A percentile compares a stretch with the other conserved stretches of the same genome.
phyloP scores from a whole-genome alignment of 169 alveolate genomes.

The Neospora caninum region DNA sequence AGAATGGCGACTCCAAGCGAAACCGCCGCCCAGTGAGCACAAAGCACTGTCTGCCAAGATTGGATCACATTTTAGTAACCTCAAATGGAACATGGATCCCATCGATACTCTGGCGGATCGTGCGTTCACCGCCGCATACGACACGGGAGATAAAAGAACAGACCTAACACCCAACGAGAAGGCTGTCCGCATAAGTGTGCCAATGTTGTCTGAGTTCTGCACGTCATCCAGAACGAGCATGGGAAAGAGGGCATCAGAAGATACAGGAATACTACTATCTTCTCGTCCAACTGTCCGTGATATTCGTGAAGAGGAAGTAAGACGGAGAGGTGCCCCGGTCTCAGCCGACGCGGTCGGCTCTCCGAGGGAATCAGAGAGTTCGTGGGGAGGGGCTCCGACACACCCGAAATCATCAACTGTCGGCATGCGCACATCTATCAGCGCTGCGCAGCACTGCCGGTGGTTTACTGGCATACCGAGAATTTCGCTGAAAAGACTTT shows the following conservation, averaged over 20 bases:
- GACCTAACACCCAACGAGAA: constrained; percentile 19
- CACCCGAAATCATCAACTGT: background rate
- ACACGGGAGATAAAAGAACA: background rate
- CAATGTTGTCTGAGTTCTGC: constrained; percentile 27
- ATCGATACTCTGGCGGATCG: constrained; percentile 22
- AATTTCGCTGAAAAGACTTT: constrained; percentile 3
- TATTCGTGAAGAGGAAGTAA: no score
- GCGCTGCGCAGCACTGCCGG: background rate
- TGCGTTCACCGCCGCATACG: constrained; percentile 16
- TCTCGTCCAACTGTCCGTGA: background rate
- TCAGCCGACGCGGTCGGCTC: no score
- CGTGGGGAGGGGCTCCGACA: background rate
- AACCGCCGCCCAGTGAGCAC: background rate
- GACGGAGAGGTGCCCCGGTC: no score
- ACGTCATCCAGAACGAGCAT: background rate
- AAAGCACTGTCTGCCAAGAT: background rate
- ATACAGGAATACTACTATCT: background rate
- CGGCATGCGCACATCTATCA: constrained; percentile 30
- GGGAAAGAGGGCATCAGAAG: background rate
- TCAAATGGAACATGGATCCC: constrained; percentile 44
- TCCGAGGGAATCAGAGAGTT: background rate
- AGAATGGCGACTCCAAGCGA: background rate
- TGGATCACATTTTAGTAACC: background rate
- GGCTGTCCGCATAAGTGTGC: constrained; percentile 25
- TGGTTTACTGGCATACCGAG: constrained; percentile 27